Evolutionary conservation across 257 asterid species (phyloP), one percentile per base, ranked within the genome.

Genomic region (Solanum infundibuliforme): DNA sequence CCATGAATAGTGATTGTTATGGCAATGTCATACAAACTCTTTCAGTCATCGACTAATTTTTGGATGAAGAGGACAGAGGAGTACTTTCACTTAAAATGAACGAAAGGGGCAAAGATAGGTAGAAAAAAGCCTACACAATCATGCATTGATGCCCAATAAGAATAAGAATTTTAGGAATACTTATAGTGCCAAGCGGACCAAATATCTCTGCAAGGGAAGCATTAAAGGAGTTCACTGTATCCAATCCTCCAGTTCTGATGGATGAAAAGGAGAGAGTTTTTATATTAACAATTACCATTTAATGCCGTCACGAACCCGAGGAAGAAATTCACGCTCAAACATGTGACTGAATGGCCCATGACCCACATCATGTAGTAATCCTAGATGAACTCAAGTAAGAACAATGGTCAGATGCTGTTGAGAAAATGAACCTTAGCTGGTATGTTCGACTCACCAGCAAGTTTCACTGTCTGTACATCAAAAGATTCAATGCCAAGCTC

Each of bases 311-410:
- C 41, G 87, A 88, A 95, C 96, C 90, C 91, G 90, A 13, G 98
- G 98, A 88, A 95, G 91, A 90, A 96, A 94, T 89, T 90, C 97
- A 71, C 91, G 94, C 92, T 96, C 98, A 92, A 96, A 96, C 94
- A 88, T 92, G 93, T 96, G 99, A 92, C 98, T 96, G 91, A 95
- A 96, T 88, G 99, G 99, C 83, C 99, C 99, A 89, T 96, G 99
- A 75, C 99, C 99, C 87, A 96, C 90, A 91, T 96, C 99, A 89
- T 96, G 99, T 85, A 96, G 94, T 90, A 95, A 94, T 88, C 99
- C 99, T 96, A 90, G 85, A 91, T 66, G 88, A 32, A 88, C 86
- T 86, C 87, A 60, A 87, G 77, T 74, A 83, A 88, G 84, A 86
- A 58, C 74, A 90, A 48, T 88, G 83, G 83, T 39, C 84, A 46